phyloP scores from a whole-genome alignment of 257 asterid genomes.

The Solanum medicagineum region DNA sequence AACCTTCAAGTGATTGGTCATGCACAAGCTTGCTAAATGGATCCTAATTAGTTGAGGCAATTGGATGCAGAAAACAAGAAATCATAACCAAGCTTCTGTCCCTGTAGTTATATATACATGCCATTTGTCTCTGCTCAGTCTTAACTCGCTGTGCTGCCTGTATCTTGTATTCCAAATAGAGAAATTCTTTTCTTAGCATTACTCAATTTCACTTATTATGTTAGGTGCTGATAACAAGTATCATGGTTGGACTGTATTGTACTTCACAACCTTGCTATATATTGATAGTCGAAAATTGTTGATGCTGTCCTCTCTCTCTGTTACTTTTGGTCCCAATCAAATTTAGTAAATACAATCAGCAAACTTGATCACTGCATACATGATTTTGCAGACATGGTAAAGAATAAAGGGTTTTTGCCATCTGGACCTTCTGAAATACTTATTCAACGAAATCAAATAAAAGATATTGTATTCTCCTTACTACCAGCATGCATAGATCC shows the following conservation, averaged over 20 bases:
- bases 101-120: neutral
- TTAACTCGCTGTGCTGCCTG: neutral
- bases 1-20: neutral
- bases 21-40: neutral
- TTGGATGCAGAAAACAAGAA: neutral
- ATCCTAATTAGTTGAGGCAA: neutral
- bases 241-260: neutral
- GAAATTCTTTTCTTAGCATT: neutral
- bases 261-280: neutral
- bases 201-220: neutral
- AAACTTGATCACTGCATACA: neutral
- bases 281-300: neutral
- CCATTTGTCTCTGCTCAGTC: neutral
- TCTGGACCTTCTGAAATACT: conserved; percentile 83
- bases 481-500: conserved; percentile 61
- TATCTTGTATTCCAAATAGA: neutral
- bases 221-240: neutral
- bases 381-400: conserved; percentile 64
- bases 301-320: neutral
- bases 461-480: conserved; percentile 64
- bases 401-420: conserved; percentile 88
- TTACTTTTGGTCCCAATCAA: neutral
- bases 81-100: neutral
- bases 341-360: neutral
- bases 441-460: conserved; percentile 61